phyloP scores from a whole-genome alignment of 2,329 filamentous ascomycete genomes.

The Microdochium trichocladiopsis region DNA sequence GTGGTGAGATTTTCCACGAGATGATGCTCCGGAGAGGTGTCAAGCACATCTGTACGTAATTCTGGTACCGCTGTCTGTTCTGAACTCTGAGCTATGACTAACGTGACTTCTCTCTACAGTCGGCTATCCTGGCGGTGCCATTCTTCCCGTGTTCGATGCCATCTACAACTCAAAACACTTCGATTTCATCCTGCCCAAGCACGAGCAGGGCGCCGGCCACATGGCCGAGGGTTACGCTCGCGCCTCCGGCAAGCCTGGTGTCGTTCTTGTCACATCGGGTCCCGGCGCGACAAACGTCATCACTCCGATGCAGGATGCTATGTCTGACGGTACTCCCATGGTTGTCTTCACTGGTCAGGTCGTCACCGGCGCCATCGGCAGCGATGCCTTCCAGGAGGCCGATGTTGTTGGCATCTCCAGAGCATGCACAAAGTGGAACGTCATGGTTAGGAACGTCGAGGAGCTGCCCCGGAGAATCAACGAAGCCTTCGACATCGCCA shows the following conservation, averaged over 20 bases:
- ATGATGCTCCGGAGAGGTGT: conserved; percentile 95
- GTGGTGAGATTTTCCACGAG: conserved; percentile 96
- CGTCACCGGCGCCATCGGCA: conserved; percentile 80
- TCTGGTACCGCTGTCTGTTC: not conserved
- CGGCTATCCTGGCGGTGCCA: conserved; percentile 90
- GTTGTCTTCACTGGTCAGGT: conserved; percentile 96
- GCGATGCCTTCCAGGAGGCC: conserved; percentile 94
- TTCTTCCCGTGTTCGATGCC: conserved; percentile 95
- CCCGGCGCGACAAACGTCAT: conserved; percentile 95
- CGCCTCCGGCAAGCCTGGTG: conserved; percentile 87
- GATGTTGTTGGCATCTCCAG: conserved; percentile 91
- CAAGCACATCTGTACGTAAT: conserved; percentile 81
- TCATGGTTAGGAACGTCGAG: conserved; percentile 93
- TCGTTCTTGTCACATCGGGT: conserved; percentile 93
- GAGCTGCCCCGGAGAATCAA: conserved; percentile 92
- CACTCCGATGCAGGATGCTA: conserved; percentile 91
- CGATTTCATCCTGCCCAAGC: conserved; percentile 88
- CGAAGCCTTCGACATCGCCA: conserved; percentile 97
- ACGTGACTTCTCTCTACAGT: conserved; percentile 34
- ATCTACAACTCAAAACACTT: conserved; percentile 98
- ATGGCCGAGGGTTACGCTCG: conserved; percentile 98
- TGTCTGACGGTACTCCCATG: conserved; percentile 92
- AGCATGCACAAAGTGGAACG: conserved; percentile 97
- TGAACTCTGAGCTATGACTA: not conserved
- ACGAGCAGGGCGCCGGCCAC: conserved; percentile 96